Evolutionary conservation across 2,329 filamentous ascomycete species (phyloP), one percentile per base, ranked within the genome.

Genomic region (Pseudonectria foliicola): DNA sequence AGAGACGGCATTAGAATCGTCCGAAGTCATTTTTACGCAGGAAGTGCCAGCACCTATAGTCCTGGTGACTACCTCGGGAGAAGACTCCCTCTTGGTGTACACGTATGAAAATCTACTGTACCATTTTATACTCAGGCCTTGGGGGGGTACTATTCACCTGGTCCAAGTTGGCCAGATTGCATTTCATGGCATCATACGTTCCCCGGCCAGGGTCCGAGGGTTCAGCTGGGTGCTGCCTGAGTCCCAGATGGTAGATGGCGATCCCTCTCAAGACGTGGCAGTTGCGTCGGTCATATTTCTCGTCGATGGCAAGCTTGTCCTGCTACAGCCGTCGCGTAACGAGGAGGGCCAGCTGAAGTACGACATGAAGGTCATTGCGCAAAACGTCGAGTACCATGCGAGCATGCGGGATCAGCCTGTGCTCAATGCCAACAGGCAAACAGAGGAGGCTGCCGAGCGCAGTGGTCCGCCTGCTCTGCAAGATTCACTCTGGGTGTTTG

Each of bases 121-220:
- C 54, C 92, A 98, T 57, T 98, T 88, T 57, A 80, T 98, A 40
- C 90, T 98, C 44, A 80, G 85, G 0, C 74, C 79, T 1, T 71
- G 77, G 14, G 70, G 75, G n/a, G 80, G 71, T 12, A 67, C 80
- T 14, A 75, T 94, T 24, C 81, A 80, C 28, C 72, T 96, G 21
- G 76, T 94, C 6, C 88, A 94, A 55, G 89, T 96, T n/a, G 92
- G 93, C 8, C 92, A 96, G 57, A 98, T 98, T 52, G 90, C 87
- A 10, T 92, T 98, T 50, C 85, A 98, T 57, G 92, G 92, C 29
- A 95, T 98, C 43, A 89, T 98, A 28, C 73, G 92, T 50, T 93
- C 92, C 25, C 92, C 92, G 10, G 87, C 89, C 14, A 77, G 92
- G 54, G 92, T 98, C 5, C 80, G 92, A 47, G 86, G 89, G 8